phyloP scores from a whole-genome alignment of 805 yeast species.

The Candida tibetensis region DNA sequence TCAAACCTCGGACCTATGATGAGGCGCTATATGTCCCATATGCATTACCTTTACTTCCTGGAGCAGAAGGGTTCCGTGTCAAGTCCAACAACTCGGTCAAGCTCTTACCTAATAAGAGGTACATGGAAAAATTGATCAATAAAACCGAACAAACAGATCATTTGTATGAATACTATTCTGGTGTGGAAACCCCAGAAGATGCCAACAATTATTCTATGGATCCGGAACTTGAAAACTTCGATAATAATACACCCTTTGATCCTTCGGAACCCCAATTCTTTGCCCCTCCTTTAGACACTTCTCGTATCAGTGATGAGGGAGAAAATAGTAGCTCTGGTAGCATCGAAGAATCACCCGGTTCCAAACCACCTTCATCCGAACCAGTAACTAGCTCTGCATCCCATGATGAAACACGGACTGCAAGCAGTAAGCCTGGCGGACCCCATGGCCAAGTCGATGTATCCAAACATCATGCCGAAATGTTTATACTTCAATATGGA shows the following conservation, averaged over 20 bases:
- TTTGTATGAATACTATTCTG: constrained; percentile 86
- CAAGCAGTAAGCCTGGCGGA: background rate
- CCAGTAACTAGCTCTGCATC: background rate
- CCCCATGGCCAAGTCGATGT: constrained; percentile 33
- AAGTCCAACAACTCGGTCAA: constrained; percentile 61
- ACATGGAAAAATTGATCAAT: constrained; percentile 77
- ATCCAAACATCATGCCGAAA: constrained; percentile 70
- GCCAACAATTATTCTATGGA: constrained; percentile 48
- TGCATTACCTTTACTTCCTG: constrained; percentile 81
- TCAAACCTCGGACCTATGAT: constrained; percentile 82
- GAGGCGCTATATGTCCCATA: constrained; percentile 93
- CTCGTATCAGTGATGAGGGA: constrained; percentile 15
- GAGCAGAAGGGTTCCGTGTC: constrained; percentile 72
- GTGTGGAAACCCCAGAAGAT: constrained; percentile 64
- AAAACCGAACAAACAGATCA: constrained; percentile 85
- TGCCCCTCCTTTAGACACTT: constrained; percentile 42
- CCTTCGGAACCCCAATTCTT: constrained; percentile 93
- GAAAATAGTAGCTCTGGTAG: constrained; percentile 3
- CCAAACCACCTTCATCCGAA: background rate
- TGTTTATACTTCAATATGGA: constrained; percentile 88
- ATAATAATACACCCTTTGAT: constrained; percentile 61
- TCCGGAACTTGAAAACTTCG: constrained; percentile 40
- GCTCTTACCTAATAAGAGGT: constrained; percentile 39
- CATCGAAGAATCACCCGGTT: background rate
- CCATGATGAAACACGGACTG: no score